A percentile compares a stretch with the other conserved stretches of the same genome.
These are phyloP conservation scores for Xanthoconium stramineum DNA, from an alignment of 768 basidiomycete genomes.

Conservation along the genomic window DNA sequence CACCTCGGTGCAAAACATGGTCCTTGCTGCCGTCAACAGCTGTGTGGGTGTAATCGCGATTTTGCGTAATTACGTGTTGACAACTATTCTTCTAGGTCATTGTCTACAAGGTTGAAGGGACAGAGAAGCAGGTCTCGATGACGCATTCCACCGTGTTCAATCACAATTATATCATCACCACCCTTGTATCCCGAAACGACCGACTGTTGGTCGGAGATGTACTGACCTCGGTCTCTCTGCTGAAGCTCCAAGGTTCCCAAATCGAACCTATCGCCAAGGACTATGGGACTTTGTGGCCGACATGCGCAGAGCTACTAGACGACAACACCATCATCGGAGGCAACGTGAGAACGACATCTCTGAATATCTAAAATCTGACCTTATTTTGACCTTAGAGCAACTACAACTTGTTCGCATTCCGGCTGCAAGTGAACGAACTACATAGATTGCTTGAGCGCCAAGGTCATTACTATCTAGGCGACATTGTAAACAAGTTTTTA, in stretches of 20 bases:
- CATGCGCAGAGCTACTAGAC: conserved; percentile 57
- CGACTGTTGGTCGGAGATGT: conserved; percentile 74
- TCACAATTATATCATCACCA: conserved; percentile 78
- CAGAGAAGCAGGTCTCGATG: conserved; percentile 32
- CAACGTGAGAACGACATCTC: conserved; percentile 52
- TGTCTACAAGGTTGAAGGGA: conserved; percentile 40
- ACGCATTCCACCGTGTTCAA: conserved; percentile 59
- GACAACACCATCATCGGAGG: conserved; percentile 62
- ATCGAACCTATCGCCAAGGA: conserved; percentile 64
- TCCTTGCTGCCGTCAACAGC: conserved; percentile 74
- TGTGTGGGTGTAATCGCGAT: conserved; percentile 46
- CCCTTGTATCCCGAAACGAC: conserved; percentile 53
- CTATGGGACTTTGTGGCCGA: conserved; percentile 72
- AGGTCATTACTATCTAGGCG: conserved; percentile 73
- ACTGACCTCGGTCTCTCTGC: conserved; percentile 71
- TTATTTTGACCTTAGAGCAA: conserved; percentile 47
- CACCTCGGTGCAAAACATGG: conserved; percentile 42
- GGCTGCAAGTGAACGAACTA: conserved; percentile 41
- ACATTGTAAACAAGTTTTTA: conserved; percentile 74
- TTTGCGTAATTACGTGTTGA: neutral
- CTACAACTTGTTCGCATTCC: conserved; percentile 65
- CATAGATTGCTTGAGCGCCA: conserved; percentile 53
- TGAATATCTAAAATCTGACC: neutral
- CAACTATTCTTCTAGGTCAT: conserved; percentile 39
- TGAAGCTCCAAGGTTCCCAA: conserved; percentile 46